These are phyloP conservation scores for Heliocybe sulcata DNA, from an alignment of 1,284 basidiomycete genomes.

Conservation along the genomic window DNA sequence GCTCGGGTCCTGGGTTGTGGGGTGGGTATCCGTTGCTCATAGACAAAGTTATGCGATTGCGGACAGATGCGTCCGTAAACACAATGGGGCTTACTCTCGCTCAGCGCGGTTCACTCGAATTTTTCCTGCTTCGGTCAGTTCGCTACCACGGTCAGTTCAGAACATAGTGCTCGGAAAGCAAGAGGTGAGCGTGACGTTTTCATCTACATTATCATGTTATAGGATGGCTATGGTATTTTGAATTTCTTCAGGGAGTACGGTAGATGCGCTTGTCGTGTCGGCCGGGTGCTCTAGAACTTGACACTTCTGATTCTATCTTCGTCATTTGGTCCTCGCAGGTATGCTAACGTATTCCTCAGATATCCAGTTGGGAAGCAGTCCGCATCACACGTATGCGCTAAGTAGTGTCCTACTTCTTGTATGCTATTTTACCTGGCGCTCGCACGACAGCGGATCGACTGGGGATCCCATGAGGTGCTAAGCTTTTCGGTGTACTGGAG, in stretches of 20 bases:
- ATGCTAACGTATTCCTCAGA: too few relatives aligned
- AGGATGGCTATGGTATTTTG: constrained; percentile 33
- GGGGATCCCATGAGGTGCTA: too few relatives aligned
- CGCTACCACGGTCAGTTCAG: constrained; percentile 28
- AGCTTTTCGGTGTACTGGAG: too few relatives aligned
- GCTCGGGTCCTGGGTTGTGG: constrained; percentile 30
- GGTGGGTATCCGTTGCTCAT: constrained; percentile 63
- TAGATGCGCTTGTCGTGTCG: constrained; percentile 32
- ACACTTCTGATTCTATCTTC: constrained; percentile 49
- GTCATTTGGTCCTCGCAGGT: background rate
- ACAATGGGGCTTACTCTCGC: constrained; percentile 87
- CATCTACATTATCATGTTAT: constrained; percentile 8
- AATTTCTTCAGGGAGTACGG: constrained; percentile 86
- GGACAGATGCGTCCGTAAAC: constrained; percentile 47
- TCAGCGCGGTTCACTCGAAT: constrained; percentile 39
- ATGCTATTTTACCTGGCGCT: too few relatives aligned
- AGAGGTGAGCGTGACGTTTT: constrained; percentile 8
- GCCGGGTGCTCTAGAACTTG: constrained; percentile 70
- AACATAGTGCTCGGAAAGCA: constrained; percentile 2
- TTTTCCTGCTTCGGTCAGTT: constrained; percentile 46
- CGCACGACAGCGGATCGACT: too few relatives aligned
- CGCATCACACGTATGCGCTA: too few relatives aligned
- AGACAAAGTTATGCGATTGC: constrained; percentile 83
- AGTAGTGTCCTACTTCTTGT: too few relatives aligned
- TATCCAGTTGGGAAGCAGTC: too few relatives aligned